Percentiles rank a stretch among this genome's conserved stretches.
Evolutionary conservation across 139 green algal species (phyloP).

Genomic region (Volvox africanus): DNA sequence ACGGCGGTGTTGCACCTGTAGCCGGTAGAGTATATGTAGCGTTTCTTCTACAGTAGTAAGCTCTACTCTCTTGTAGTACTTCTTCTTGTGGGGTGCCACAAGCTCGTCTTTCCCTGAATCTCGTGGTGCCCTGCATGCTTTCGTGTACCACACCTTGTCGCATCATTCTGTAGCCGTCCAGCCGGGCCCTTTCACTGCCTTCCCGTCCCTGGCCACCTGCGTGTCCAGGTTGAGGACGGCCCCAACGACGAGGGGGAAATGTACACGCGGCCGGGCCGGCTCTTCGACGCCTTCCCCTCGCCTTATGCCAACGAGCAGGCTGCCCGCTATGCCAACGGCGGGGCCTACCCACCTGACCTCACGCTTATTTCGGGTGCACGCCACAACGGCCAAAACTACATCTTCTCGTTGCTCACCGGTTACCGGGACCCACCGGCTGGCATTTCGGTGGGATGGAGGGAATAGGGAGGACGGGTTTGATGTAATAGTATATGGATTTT

Average conservation of each 20-base stretch:
- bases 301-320: conserved; percentile 95
- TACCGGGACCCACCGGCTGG: conserved; percentile 98
- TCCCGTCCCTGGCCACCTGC: background rate
- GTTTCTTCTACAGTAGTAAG: too few species aligned
- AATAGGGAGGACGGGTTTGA: background rate
- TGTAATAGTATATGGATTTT: background rate
- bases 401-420: conserved; percentile 96
- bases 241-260: conserved; percentile 99
- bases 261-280: conserved; percentile 91
- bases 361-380: conserved; percentile 96
- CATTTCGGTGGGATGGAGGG: conserved; percentile 75
- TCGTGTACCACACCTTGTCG: too few species aligned
- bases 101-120: too few species aligned
- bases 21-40: too few species aligned
- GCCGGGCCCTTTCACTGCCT: background rate
- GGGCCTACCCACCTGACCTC: conserved; percentile 99
- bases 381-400: conserved; percentile 98
- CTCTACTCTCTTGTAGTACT: too few species aligned
- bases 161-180: too few species aligned
- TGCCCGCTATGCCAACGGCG: conserved; percentile 96
- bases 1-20: too few species aligned
- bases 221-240: conserved; percentile 84
- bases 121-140: too few species aligned
- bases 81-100: too few species aligned
- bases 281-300: conserved; percentile 90